These are phyloP conservation scores for Diaporthe velutina DNA, from an alignment of 2,329 filamentous ascomycete species.

Conservation along the genomic window DNA sequence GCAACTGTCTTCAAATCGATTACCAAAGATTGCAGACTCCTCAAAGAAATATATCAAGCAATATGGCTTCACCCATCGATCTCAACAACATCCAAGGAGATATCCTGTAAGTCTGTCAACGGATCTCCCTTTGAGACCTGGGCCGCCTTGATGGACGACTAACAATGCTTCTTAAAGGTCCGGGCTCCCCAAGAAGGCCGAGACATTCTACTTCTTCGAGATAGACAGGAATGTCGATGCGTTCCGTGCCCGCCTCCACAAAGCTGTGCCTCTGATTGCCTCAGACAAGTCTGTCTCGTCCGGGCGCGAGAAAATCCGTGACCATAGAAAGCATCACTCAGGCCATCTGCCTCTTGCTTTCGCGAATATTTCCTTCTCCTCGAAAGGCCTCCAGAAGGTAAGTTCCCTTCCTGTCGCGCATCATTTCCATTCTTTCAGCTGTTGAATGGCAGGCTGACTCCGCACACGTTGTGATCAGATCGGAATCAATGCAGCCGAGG, in stretches of 20 bases:
- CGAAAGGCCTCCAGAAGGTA: constrained; percentile 44
- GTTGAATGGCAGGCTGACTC: not conserved
- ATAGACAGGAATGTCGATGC: constrained; percentile 19
- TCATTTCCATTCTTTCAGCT: not conserved
- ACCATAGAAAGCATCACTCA: not conserved
- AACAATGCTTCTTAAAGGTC: not conserved
- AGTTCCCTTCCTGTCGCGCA: not conserved
- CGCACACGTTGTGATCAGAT: constrained; percentile 39
- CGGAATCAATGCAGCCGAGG: constrained; percentile 46
- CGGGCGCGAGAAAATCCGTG: not conserved
- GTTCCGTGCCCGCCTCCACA: constrained; percentile 9
- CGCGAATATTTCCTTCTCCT: constrained; percentile 45
- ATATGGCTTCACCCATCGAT: constrained; percentile 14
- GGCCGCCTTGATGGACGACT: not conserved
- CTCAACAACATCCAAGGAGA: constrained; percentile 18
- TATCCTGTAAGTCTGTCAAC: not conserved
- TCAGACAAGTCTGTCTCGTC: constrained; percentile 10
- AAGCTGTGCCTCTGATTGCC: constrained; percentile 26
- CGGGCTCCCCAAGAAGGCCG: constrained; percentile 32
- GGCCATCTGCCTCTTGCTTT: constrained; percentile 1
- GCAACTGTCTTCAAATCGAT: not conserved
- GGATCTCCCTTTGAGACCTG: too few species aligned
- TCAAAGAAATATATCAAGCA: not conserved
- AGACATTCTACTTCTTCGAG: constrained; percentile 32
- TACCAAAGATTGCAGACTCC: not conserved